Evolutionary conservation across 805 yeast genomes (phyloP).

Genomic region (Myxozyma lipomycoides): DNA sequence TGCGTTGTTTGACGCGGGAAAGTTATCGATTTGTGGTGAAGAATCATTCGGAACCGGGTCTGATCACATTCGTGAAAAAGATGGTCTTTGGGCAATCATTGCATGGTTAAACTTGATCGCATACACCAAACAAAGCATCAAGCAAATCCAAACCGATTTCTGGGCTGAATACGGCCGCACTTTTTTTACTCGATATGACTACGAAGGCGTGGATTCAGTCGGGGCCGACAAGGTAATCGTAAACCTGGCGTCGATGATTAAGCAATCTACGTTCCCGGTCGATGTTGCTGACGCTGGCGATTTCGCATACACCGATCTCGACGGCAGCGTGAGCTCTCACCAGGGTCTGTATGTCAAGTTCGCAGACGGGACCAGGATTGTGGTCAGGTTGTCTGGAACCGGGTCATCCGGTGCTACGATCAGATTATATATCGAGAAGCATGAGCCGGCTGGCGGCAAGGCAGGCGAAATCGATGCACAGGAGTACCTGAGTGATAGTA

Average conservation of each 20-base stretch:
- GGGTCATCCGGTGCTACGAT: slow-evolving; percentile 98
- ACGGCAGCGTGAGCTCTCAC: slow-evolving; percentile 80
- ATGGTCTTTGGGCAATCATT: slow-evolving; percentile 94
- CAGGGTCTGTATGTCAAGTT: slow-evolving; percentile 88
- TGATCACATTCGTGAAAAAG: slow-evolving; percentile 94
- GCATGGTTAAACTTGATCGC: slow-evolving; percentile 97
- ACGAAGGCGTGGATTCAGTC: slow-evolving; percentile 72
- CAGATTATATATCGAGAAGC: slow-evolving; percentile 84
- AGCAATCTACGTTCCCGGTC: slow-evolving; percentile 43
- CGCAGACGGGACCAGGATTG: slow-evolving; percentile 75
- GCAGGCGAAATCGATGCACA: slow-evolving; percentile 51
- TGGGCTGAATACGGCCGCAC: slow-evolving; percentile 94
- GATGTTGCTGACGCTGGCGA: slow-evolving; percentile 74
- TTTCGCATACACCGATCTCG: slow-evolving; percentile 88
- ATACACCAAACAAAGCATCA: slow-evolving; percentile 67
- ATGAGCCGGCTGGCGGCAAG: slow-evolving; percentile 55
- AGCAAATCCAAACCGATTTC: slow-evolving; percentile 74
- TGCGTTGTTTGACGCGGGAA: slow-evolving; percentile 87
- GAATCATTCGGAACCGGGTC: slow-evolving; percentile 98
- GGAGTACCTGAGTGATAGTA: slow-evolving; percentile 61
- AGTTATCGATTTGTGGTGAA: slow-evolving; percentile 95
- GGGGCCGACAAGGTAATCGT: slow-evolving; percentile 70
- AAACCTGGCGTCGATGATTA: slow-evolving; percentile 44
- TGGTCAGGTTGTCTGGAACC: slow-evolving; percentile 91
- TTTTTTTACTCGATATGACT: slow-evolving; percentile 95